These are phyloP conservation scores for Cryphonectria radicalis DNA, from an alignment of 2,329 filamentous ascomycete species.

Conservation along the genomic window DNA sequence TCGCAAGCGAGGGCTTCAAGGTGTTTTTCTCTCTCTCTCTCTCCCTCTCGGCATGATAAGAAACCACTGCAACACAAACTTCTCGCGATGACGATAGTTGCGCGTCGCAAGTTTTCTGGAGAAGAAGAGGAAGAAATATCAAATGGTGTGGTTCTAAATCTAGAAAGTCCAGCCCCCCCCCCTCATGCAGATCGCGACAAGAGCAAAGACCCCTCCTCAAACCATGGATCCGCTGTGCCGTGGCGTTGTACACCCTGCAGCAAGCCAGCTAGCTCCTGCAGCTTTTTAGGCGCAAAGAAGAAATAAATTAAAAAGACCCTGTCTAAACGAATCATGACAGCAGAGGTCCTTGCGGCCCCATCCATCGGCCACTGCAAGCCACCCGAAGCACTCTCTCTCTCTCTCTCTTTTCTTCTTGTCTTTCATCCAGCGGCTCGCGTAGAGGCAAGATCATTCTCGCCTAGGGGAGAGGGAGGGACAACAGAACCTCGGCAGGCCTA, in stretches of 20 bases:
- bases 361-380: not conserved
- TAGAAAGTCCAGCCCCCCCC: not conserved
- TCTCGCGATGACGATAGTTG: not conserved
- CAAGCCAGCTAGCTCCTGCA: not conserved
- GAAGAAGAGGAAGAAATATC: not conserved
- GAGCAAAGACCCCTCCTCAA: not conserved
- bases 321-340: not conserved
- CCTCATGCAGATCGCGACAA: not conserved
- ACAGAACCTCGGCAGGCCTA: not conserved
- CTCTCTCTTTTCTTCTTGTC: too few species aligned
- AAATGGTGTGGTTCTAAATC: not conserved
- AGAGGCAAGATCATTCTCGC: not conserved
- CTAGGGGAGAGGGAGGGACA: not conserved
- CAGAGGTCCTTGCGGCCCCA: not conserved
- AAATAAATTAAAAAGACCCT: not conserved
- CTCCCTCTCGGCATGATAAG: not conserved
- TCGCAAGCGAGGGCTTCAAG: not conserved
- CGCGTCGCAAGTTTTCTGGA: not conserved
- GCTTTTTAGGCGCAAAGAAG: slow-evolving; percentile 2
- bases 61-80: not conserved
- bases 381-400: not conserved
- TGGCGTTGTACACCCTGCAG: not conserved
- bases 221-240: slow-evolving; percentile 4
- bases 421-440: not conserved
- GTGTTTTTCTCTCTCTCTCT: not conserved